These are phyloP conservation scores for Protomyces lactucae-debilis DNA, from an alignment of 1,139 yeast species.

Conservation along the genomic window DNA sequence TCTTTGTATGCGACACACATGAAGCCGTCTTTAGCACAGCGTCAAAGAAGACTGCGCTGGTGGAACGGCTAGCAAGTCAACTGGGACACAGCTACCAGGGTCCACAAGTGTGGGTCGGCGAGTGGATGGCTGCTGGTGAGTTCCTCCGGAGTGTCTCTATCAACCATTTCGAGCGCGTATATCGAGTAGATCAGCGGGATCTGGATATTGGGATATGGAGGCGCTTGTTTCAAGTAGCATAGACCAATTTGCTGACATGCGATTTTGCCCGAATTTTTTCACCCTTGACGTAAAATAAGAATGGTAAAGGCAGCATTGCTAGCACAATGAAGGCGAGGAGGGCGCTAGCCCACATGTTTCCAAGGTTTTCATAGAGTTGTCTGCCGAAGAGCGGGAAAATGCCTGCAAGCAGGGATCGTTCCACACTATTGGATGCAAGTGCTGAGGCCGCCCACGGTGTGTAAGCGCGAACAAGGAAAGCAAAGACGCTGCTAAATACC, in stretches of 20 bases:
- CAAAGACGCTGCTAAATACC: slow-evolving; percentile 42
- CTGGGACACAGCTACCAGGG: not conserved
- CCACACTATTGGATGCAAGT: slow-evolving; percentile 74
- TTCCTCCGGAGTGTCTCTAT: not conserved
- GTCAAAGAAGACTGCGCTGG: not conserved
- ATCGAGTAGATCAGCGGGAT: not conserved
- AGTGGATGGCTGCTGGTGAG: not conserved
- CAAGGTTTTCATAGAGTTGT: slow-evolving; percentile 59
- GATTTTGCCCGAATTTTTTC: too few species aligned
- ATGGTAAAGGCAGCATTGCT: slow-evolving; percentile 35
- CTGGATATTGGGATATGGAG: not conserved
- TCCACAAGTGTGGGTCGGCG: not conserved
- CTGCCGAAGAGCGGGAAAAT: not conserved
- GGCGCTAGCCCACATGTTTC: slow-evolving; percentile 73
- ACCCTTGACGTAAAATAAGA: too few species aligned
- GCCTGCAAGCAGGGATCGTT: slow-evolving; percentile 43
- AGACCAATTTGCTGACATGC: not conserved
- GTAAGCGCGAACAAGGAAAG: slow-evolving; percentile 71
- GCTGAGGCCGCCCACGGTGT: slow-evolving; percentile 75
- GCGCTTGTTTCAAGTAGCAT: not conserved
- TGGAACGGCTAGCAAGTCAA: not conserved
- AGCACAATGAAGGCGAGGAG: slow-evolving; percentile 57
- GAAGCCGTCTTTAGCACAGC: not conserved
- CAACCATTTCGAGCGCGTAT: not conserved
- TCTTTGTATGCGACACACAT: not conserved